Base-by-base conservation (phyloP, 805 yeast species). In the Spathaspora arborariae region DNA sequence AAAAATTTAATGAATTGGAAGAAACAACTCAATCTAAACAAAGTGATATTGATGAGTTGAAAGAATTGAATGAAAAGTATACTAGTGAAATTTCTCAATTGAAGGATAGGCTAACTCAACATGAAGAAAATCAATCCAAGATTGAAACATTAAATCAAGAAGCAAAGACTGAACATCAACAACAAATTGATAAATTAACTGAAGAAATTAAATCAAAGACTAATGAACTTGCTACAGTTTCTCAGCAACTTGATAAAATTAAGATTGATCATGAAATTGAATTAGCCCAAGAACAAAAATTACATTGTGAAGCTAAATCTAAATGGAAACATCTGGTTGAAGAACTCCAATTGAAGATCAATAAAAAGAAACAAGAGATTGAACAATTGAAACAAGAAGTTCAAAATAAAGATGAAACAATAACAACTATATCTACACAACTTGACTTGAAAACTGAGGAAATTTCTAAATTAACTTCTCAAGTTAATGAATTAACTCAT, bases 1-100 rank as follows among this genome's bases (percentile, higher is more conserved):
- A 44, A 39, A 42, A 41, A 39, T 13, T 39, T 36, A 15, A 6
- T 13, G 49, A 48, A 35, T 18, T 36, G n/a, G 36, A 26, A n/a
- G 26, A 33, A 20, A 37, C 20, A 26, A 26, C 40, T 41, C 19
- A 36, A 6, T 19, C 26, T 3, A 35, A 45, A 21, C 39, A 41
- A 15, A 20, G 37, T 7, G 34, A 39, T 18, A 37, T 45, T 16
- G 40, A 40, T 10, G 34, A 39, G 15, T 39, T 45, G 10, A 41
- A 45, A n/a, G 13, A n/a, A 30, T 3, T 30, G 18, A 30, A 13
- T 30, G 35, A n/a, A 38, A 20, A 6, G 5, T 5, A 20, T 39
- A 1, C 20, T 4, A 10, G 11, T 15, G 41, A 45, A 27, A 35
- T 45, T 41, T 44, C 40, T 16, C 30, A 41, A 21, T 41, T 45